These are phyloP conservation scores for Phytophthora hybrid DNA, from an alignment of 352 stramenopile species.

Conservation along the genomic window DNA sequence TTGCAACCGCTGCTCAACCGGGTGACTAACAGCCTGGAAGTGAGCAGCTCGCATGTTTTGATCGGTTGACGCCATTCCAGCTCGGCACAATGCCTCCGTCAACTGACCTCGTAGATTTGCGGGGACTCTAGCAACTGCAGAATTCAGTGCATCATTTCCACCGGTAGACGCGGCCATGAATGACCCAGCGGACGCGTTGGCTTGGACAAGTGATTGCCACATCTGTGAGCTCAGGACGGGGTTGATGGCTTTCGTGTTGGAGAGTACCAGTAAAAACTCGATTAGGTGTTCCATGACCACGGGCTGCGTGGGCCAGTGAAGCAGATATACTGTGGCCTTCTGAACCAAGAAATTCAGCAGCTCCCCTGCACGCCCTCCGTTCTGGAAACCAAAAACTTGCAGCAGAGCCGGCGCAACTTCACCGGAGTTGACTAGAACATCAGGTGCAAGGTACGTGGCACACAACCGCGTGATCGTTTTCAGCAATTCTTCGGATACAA, in stretches of 20 bases:
- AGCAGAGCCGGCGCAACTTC: constrained; percentile 56
- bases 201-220: constrained; percentile 80
- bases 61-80: constrained; percentile 70
- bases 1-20: constrained; percentile 60
- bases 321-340: constrained; percentile 71
- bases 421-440: constrained; percentile 50
- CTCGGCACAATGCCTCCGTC: constrained; percentile 75
- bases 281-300: constrained; percentile 88
- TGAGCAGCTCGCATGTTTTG: constrained; percentile 48
- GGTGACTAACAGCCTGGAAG: constrained; percentile 66
- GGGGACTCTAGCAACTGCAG: constrained; percentile 67
- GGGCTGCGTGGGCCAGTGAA: constrained; percentile 85
- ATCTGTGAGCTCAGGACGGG: constrained; percentile 59
- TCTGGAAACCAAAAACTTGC: constrained; percentile 74
- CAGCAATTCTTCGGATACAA: constrained; percentile 82
- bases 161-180: constrained; percentile 45
- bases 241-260: constrained; percentile 70
- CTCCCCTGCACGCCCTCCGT: constrained; percentile 57
- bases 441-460: constrained; percentile 76
- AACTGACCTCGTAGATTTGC: constrained; percentile 65
- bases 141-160: constrained; percentile 44
- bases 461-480: constrained; percentile 77
- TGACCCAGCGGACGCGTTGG: constrained; percentile 70
- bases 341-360: constrained; percentile 81
- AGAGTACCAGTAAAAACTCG: constrained; percentile 75